Percentiles rank a stretch among this genome's conserved stretches.
phyloP scores from a whole-genome alignment of 2,329 filamentous ascomycete genomes.

The Thelonectria blattea region DNA sequence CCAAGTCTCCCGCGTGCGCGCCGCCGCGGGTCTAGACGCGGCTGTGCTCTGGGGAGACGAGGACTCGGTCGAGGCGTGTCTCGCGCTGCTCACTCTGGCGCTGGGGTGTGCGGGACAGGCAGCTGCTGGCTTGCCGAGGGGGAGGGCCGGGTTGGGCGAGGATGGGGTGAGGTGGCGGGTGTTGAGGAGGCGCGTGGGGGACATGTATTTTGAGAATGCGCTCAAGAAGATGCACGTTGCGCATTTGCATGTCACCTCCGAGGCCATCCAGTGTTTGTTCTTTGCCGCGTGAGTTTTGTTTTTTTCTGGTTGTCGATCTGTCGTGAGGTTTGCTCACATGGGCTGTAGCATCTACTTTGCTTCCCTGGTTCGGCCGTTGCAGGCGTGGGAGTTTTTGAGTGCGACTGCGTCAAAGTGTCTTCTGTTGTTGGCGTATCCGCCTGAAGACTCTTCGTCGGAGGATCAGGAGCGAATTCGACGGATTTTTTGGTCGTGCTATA shows the following conservation, averaged over 20 bases:
- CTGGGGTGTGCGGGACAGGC: conserved; percentile 54
- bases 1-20: conserved; percentile 44
- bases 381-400: conserved; percentile 59
- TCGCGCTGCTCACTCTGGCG: conserved; percentile 54
- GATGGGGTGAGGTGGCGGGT: conserved; percentile 41
- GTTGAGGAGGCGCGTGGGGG: conserved; percentile 44
- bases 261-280: conserved; percentile 57
- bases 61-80: conserved; percentile 44
- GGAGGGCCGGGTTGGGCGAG: conserved; percentile 17
- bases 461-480: conserved; percentile 55
- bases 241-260: conserved; percentile 53
- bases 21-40: conserved; percentile 35
- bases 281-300: conserved; percentile 51
- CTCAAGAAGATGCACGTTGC: conserved; percentile 53
- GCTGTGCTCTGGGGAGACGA: conserved; percentile 46
- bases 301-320: no score
- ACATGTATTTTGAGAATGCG: conserved; percentile 54
- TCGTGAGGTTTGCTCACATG: accelerated
- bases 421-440: conserved; percentile 53
- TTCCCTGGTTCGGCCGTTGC: conserved; percentile 55
- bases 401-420: conserved; percentile 57
- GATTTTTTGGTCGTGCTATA: conserved; percentile 62
- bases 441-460: conserved; percentile 43
- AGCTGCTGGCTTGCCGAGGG: conserved; percentile 38
- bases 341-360: conserved; percentile 52